phyloP scores from a whole-genome alignment of 2,329 filamentous ascomycete species.

The Aspergillus versicolor region DNA sequence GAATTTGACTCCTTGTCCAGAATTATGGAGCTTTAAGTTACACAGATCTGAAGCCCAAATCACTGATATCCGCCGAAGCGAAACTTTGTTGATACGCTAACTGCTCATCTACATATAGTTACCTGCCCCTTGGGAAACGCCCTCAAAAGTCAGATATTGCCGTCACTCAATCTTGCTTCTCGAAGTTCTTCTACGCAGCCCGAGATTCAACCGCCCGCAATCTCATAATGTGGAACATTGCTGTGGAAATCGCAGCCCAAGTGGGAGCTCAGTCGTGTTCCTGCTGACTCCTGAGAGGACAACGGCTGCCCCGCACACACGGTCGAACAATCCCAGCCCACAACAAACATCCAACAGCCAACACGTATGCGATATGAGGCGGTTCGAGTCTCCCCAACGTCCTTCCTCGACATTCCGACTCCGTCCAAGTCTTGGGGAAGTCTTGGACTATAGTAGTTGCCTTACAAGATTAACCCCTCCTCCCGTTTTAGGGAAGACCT shows the following conservation, averaged over 20 bases:
- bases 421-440: background rate
- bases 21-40: slow-evolving; percentile 1
- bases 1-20: background rate
- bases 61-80: background rate
- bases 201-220: background rate
- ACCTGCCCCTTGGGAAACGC: background rate
- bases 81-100: slow-evolving; percentile 7
- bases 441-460: background rate
- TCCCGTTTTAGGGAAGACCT: background rate
- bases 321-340: background rate
- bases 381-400: background rate
- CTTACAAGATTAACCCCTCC: background rate
- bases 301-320: background rate
- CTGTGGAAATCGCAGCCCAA: background rate
- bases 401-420: background rate
- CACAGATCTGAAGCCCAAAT: background rate
- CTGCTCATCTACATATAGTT: background rate
- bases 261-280: background rate
- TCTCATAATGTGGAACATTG: background rate
- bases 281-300: background rate
- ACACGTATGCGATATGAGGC: background rate
- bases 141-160: background rate
- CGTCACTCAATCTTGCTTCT: background rate
- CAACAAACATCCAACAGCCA: background rate
- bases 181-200: background rate